Evolutionary conservation across 805 yeast genomes (phyloP), one percentile per base, ranked within the genome.

Genomic region (Teunomyces pallodes): DNA sequence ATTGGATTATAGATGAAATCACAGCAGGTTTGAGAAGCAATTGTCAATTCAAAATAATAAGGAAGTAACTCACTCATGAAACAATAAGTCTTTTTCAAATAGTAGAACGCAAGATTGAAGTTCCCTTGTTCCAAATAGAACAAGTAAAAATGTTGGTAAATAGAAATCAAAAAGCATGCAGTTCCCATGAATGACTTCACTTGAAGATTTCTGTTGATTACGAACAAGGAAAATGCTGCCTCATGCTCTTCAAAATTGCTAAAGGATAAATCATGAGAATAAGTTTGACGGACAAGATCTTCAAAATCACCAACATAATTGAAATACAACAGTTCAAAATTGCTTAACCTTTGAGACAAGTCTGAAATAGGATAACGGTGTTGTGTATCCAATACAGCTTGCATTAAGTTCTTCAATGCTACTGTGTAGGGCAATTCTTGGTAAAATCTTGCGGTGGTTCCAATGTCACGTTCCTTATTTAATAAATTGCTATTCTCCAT

Each of bases 1-100:
- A 54, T 51, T 0, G 64, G 62, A 38, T 59, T 59, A 48, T 57
- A 54, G n/a, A 59, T 52, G 55, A 59, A 57, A 27, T 59, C 64
- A 42, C 57, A 56, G 9, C 52, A 53, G 2, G 56, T 56, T 30
- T 52, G 53, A 16, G 57, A 50, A 27, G 48, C 48, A 36, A 54
- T 45, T 38, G 59, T 46, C 42, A 59, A 47, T 5, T 44, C 29
- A 14, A 46, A 43, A 39, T 56, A 56, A 36, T 54, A 53, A 1
- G 61, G 62, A 52, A 59, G 50, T 12, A 59, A 46, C n/a, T 59
- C 62, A 5, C 52, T 46, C n/a, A 41, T 20, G 9, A 39, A 33
- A 6, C 42, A 30, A 30, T 46, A 26, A 1, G 46, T 16, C 38
- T 50, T 50, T 31, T 46, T 50, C 48, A 50, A 46, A 32, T 50